phyloP scores from a whole-genome alignment of 1,284 basidiomycete genomes.

The Xerocomus amazonicus region DNA sequence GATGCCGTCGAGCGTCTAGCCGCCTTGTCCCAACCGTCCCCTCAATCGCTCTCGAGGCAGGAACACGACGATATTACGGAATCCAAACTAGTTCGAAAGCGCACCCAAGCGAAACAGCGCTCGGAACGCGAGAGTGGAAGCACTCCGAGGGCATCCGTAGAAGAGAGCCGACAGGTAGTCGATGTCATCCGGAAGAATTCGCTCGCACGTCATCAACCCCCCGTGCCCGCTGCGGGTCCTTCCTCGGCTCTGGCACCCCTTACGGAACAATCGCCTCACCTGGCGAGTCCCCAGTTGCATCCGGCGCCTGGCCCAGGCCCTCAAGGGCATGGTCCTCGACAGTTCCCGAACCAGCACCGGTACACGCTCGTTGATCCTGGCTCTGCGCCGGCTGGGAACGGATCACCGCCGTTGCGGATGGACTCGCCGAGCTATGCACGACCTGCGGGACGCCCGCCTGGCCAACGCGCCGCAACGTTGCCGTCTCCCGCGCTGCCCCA shows the following conservation, averaged over 20 bases:
- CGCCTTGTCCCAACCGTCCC: constrained; percentile 59
- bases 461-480: constrained; percentile 22
- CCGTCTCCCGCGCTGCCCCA: constrained; percentile 12
- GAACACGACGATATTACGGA: constrained; percentile 83
- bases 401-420: constrained; percentile 10
- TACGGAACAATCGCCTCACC: constrained; percentile 10
- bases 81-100: constrained; percentile 74
- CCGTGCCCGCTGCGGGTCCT: constrained; percentile 2
- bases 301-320: constrained; percentile 5
- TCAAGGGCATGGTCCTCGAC: constrained; percentile 11
- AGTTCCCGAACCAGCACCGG: constrained; percentile 36
- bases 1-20: constrained; percentile 78
- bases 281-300: constrained; percentile 11
- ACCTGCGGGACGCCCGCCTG: constrained; percentile 25
- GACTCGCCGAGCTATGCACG: constrained; percentile 27
- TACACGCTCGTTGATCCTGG: constrained; percentile 43
- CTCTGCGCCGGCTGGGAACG: constrained; percentile 9
- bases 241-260: constrained; percentile 9
- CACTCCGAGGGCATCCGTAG: constrained; percentile 19
- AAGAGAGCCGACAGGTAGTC: constrained; percentile 33
- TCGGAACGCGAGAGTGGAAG: constrained; percentile 45
- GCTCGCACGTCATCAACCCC: constrained; percentile 12
- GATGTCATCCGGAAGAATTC: constrained; percentile 43
- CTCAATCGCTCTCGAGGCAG: constrained; percentile 64
- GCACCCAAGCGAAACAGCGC: constrained; percentile 76